Base-by-base conservation (phyloP, 495 filamentous ascomycete species). In the Copromyces sp. region DNA sequence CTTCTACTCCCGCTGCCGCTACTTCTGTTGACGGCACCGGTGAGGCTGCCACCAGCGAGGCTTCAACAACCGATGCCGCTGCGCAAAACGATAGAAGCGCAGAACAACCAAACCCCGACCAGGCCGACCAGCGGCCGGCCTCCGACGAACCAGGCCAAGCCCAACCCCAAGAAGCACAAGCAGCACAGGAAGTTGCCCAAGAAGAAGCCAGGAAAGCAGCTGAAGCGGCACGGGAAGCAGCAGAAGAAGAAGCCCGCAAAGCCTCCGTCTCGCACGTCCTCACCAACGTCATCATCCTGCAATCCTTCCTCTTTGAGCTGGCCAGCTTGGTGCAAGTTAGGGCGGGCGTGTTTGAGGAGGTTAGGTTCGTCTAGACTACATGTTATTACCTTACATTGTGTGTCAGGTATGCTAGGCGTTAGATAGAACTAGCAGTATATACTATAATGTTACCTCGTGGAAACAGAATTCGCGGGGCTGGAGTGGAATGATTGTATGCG, bases 261-360 rank as follows among this genome's bases (percentile, higher is more conserved):
- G 88, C 91, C 14, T 94, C 90, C 17, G 86, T 99, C 6, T 92
- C 92, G 69, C 94, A 98, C 80, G 87, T 98, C 3, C 83, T 99
- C 70, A 98, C 95, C 7, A 93, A 93, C 76, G 86, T 89, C 29
- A 86, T 92, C 65, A 84, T 93, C 70, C 82, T 92, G 74, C 91
- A 92, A 79, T 93, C 96, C 74, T 99, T 99, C 79, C 81, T 97
- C 7, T 83, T 98, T 59, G 95, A 99, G 82, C 79, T 98, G 42
- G 90, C 93, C 3, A 95, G 94, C 9, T 81, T 97, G 77, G 87
- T 97, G 70, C 93, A 98, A 77, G 91, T 94, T 12, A 85, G 95
- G 70, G 93, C 93, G 3, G 92, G 90, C 69, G 77, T 98, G 45
- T 97, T 98, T 83, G 90, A 89, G 47, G 95, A 99, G 81, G 91